phyloP scores from a whole-genome alignment of 2,329 filamentous ascomycete genomes.

The Aspergillus sp. region DNA sequence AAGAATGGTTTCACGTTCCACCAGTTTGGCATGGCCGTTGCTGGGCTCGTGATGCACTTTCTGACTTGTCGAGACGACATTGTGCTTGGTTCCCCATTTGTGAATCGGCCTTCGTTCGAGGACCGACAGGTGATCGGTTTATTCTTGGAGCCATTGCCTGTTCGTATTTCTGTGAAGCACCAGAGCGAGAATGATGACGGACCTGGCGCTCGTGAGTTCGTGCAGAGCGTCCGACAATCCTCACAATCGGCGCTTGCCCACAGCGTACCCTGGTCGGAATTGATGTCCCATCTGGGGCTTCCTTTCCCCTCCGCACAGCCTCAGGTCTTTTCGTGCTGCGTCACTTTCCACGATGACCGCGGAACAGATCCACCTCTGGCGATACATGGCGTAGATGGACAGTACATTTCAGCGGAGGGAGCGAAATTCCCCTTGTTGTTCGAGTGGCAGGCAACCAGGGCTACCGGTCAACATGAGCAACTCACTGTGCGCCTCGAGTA shows the following conservation, averaged over 20 bases:
- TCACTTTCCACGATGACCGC: slow-evolving; percentile 22
- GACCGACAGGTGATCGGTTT: slow-evolving; percentile 21
- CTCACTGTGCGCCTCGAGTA: not conserved
- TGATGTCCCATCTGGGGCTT: slow-evolving; percentile 16
- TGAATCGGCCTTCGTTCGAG: slow-evolving; percentile 17
- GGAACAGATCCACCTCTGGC: not conserved
- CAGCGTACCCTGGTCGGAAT: slow-evolving; percentile 23
- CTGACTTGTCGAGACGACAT: slow-evolving; percentile 13
- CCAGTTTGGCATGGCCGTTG: slow-evolving; percentile 17
- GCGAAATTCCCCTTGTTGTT: slow-evolving; percentile 19
- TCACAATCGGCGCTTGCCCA: slow-evolving; percentile 21
- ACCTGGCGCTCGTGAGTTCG: slow-evolving; percentile 2
- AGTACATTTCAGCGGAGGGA: slow-evolving; percentile 11
- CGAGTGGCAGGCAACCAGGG: slow-evolving; percentile 8
- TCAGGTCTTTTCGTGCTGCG: slow-evolving; percentile 5
- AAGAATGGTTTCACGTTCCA: slow-evolving; percentile 13
- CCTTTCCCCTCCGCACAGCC: slow-evolving; percentile 6
- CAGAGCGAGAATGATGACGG: not conserved
- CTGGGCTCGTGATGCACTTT: slow-evolving; percentile 12
- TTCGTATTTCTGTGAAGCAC: slow-evolving; percentile 11
- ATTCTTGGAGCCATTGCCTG: slow-evolving; percentile 25
- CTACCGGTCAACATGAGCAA: not conserved
- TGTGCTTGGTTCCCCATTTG: slow-evolving; percentile 20
- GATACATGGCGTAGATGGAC: slow-evolving; percentile 5
- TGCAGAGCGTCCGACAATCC: slow-evolving; percentile 12